Evolutionary conservation across 2,329 filamentous ascomycete species (phyloP), one percentile per base, ranked within the genome.

Genomic region (Plenodomus biglobosus): DNA sequence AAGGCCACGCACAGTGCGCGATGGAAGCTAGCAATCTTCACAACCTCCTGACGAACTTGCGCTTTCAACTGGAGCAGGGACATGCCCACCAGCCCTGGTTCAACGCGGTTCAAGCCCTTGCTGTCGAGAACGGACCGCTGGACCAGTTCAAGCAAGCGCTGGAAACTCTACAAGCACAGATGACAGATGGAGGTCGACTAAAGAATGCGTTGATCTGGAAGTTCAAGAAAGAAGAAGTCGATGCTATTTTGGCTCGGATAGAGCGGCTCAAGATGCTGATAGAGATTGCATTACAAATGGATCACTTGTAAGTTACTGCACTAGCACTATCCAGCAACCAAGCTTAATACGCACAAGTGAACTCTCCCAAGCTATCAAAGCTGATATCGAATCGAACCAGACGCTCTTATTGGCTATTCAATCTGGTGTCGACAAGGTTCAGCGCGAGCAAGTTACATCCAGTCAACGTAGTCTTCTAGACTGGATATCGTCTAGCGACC

Each of bases 401-500:
- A 42, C 34, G 19, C 13, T 48, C 10, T 24, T 47, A 34, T 37
- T 37, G 2, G 35, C 19, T 44, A 44, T 48, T 15, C 19, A 45
- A 22, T 42, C 50, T 22, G 22, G 20, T 11, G 40, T 53, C 11
- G 37, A 55, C 16, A 41, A 35, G n/a, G 30, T 56, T n/a, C 35
- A 30, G 39, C 38, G 41, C 18, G 42, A 38, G 1, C 43, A 44
- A 47, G 44, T 18, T 30, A 13, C 34, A 6, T 15, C 36, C 15
- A 27, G 36, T 2, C 30, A 46, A 17, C 21, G 39, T 19, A 38
- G 16, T 8, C n/a, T 52, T 10, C 11, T 40, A 11, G 34, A 30
- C 22, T 78, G 75, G 77, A 58, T 80, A 11, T 69, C 73, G 0
- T 55, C 61, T 2, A 44, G 62, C 3, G 61, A 76, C 27, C 76